Evolutionary conservation across 1,284 basidiomycete species (phyloP).

Genomic region (Cystobasidiaceae sp.): DNA sequence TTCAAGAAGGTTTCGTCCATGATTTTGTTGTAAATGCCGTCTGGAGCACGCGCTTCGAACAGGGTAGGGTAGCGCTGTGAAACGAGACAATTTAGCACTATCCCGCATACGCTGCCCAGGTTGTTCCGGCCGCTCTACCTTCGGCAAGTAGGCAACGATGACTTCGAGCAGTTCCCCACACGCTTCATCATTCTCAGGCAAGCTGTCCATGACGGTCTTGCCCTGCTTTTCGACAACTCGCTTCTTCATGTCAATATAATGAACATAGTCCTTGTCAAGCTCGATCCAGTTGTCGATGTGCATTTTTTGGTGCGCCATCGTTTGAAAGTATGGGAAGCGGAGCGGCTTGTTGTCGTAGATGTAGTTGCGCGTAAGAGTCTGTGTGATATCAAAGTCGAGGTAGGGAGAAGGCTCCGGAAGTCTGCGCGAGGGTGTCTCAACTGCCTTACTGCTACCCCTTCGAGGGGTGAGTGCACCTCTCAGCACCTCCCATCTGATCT

Average conservation of each 20-base stretch:
- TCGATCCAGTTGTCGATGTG: constrained; percentile 49
- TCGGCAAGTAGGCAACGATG: constrained; percentile 48
- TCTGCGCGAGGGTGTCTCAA: no score
- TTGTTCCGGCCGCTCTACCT: constrained; percentile 22
- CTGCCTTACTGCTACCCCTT: no score
- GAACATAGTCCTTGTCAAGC: constrained; percentile 49
- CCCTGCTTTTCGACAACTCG: constrained; percentile 48
- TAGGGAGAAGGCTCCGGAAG: constrained; percentile 46
- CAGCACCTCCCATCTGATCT: no score
- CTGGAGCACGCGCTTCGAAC: constrained; percentile 42
- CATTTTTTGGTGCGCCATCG: constrained; percentile 43
- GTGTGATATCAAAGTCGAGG: constrained; percentile 42
- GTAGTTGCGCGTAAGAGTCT: constrained; percentile 47
- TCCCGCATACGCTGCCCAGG: neutral
- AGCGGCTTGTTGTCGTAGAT: constrained; percentile 49
- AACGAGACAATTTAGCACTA: neutral
- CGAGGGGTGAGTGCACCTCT: no score
- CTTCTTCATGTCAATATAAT: constrained; percentile 50
- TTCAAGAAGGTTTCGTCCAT: constrained; percentile 42
- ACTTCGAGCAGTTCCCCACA: constrained; percentile 49
- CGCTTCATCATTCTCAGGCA: constrained; percentile 49
- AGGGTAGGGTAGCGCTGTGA: constrained; percentile 48
- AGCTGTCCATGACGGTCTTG: constrained; percentile 48
- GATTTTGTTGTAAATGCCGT: constrained; percentile 48
- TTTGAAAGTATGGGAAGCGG: constrained; percentile 48